Percentiles rank a stretch among this genome's conserved stretches.
Evolutionary conservation across 2,329 filamentous ascomycete species (phyloP).

Genomic region (Xylaria polymorpha): DNA sequence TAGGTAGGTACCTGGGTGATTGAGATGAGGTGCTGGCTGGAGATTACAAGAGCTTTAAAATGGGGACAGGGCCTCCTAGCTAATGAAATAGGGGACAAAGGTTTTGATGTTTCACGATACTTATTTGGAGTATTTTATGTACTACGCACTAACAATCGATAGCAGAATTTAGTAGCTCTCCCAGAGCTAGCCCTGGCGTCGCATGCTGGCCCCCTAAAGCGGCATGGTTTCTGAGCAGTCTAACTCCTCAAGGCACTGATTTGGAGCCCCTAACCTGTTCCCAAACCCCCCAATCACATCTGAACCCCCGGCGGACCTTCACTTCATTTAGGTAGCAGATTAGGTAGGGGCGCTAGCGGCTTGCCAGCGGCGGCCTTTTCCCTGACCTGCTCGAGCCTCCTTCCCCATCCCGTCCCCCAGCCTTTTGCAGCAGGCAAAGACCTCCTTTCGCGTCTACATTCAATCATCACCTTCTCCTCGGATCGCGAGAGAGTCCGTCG

Average conservation of each 20-base stretch:
- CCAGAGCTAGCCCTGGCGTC: conserved; percentile 28
- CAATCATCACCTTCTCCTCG: conserved; percentile 28
- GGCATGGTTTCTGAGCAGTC: conserved; percentile 27
- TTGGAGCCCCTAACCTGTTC: conserved; percentile 31
- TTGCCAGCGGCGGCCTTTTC: conserved; percentile 38
- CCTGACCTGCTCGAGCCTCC: conserved; percentile 42
- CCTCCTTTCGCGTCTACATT: conserved; percentile 41
- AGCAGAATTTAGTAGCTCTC: conserved; percentile 19
- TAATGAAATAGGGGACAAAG: conserved; percentile 27
- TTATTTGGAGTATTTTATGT: neutral
- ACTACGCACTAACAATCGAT: conserved; percentile 23
- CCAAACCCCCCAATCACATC: conserved; percentile 34
- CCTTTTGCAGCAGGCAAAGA: conserved; percentile 40
- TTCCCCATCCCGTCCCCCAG: conserved; percentile 39
- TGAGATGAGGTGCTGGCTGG: conserved; percentile 33
- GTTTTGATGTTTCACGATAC: conserved; percentile 26
- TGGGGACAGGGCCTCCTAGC: conserved; percentile 26
- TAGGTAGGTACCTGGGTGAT: conserved; percentile 1
- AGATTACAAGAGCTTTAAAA: conserved; percentile 39
- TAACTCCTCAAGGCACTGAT: conserved; percentile 30
- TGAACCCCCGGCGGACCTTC: conserved; percentile 28
- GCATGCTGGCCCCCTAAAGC: conserved; percentile 28
- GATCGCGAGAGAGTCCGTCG: conserved; percentile 36
- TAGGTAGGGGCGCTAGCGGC: conserved; percentile 42
- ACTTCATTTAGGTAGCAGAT: conserved; percentile 38